Evolutionary conservation across 2,329 filamentous ascomycete genomes (phyloP).

Genomic region (Gnomoniopsis sp.): DNA sequence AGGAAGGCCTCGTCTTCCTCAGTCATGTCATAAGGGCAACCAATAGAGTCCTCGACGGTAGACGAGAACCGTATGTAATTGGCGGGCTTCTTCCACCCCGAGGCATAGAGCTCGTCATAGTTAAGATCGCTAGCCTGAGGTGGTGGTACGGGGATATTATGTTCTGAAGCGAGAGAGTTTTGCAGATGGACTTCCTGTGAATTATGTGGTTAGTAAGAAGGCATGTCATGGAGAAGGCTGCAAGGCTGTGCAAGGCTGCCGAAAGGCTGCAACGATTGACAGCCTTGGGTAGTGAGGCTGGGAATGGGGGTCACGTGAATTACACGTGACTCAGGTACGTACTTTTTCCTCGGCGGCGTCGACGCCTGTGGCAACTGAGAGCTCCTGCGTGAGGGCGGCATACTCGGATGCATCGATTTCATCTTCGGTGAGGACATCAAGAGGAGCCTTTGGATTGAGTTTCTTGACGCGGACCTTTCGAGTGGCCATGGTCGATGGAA

Average conservation of each 20-base stretch:
- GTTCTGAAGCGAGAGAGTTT: constrained; percentile 63
- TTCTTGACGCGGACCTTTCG: constrained; percentile 82
- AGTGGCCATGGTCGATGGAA: constrained; percentile 46
- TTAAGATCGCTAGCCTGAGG: constrained; percentile 64
- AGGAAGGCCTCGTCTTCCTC: constrained; percentile 85
- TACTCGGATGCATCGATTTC: constrained; percentile 86
- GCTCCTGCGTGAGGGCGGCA: constrained; percentile 77
- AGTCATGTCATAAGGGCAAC: constrained; percentile 90
- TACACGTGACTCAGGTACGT: constrained; percentile 45
- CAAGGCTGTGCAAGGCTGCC: background rate
- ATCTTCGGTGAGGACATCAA: constrained; percentile 83
- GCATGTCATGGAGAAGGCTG: constrained; percentile 3
- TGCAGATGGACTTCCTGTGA: constrained; percentile 91
- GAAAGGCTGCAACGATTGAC: constrained; percentile 10
- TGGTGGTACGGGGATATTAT: constrained; percentile 64
- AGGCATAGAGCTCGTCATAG: constrained; percentile 86
- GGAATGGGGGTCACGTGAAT: constrained; percentile 13
- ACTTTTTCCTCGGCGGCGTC: constrained; percentile 98
- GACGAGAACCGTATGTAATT: constrained; percentile 98
- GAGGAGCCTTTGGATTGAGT: constrained; percentile 83
- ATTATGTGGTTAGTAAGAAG: constrained; percentile 28
- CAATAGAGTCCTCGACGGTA: constrained; percentile 92
- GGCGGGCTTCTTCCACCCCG: constrained; percentile 74
- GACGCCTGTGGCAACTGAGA: constrained; percentile 91
- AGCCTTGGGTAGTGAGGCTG: background rate